Conservation (phyloP, 108 stramenopile species). For the Cylindrotheca closterium region DNA sequence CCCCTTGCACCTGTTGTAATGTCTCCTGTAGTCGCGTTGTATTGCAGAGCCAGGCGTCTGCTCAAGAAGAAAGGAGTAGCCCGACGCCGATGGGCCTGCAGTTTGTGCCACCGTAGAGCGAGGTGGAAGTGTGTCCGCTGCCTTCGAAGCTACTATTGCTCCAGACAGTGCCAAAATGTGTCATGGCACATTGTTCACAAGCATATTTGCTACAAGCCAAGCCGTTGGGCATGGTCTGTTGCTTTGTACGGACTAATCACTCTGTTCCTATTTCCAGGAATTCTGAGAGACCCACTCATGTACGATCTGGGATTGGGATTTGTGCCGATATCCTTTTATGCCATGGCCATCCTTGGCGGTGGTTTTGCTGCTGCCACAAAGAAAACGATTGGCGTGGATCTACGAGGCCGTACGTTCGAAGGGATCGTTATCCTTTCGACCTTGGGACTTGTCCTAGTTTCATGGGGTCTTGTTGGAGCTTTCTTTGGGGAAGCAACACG, state of each 20-base stretch:
- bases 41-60: conserved; percentile 76
- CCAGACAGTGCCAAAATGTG: conserved; percentile 90
- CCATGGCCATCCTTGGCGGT: conserved; percentile 77
- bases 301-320: conserved; percentile 73
- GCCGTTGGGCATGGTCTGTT: conserved; percentile 72
- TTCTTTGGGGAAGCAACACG: conserved; percentile 67
- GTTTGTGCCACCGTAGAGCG: conserved; percentile 81
- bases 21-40: conserved; percentile 79
- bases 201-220: conserved; percentile 91
- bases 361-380: conserved; percentile 69
- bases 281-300: conserved; percentile 68
- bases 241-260: conserved; percentile 55
- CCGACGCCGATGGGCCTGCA: conserved; percentile 89
- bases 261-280: conserved; percentile 62
- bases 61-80: conserved; percentile 87
- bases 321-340: conserved; percentile 64
- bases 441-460: conserved; percentile 53
- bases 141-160: conserved; percentile 88
- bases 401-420: conserved; percentile 79
- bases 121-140: conserved; percentile 92
- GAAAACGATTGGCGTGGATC: conserved; percentile 61
- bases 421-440: conserved; percentile 60
- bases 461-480: conserved; percentile 71
- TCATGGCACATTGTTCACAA: conserved; percentile 94
- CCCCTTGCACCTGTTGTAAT: conserved; percentile 79